A percentile compares a stretch with the other conserved stretches of the same genome.
Evolutionary conservation across 345 rosid species (phyloP).

Genomic region (Corchorus olitorius): DNA sequence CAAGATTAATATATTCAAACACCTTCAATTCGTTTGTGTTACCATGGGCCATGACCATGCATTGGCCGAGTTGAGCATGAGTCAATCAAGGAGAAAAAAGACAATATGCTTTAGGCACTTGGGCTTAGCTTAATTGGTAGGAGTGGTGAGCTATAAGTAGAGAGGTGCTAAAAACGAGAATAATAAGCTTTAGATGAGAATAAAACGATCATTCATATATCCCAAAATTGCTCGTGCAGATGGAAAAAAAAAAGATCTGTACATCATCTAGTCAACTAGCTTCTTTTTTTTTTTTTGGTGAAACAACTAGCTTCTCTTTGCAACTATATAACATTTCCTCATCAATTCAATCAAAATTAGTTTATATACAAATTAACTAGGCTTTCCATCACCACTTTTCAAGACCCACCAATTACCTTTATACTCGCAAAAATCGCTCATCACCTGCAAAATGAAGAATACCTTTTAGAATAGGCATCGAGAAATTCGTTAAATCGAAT

Average conservation of each 20-base stretch:
- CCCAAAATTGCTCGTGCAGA: not conserved
- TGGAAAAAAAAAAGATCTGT: not conserved
- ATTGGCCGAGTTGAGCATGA: no score
- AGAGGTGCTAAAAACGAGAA: not conserved
- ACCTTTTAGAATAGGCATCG: not conserved
- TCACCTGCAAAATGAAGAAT: conserved; percentile 2
- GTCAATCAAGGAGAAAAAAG: no score
- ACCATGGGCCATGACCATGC: no score
- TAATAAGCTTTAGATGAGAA: not conserved
- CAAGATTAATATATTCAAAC: no score
- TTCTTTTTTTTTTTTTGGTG: not conserved
- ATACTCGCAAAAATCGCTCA: conserved; percentile 12
- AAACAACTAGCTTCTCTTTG: not conserved
- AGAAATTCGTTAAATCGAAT: not conserved
- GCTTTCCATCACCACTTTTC: conserved; percentile 25
- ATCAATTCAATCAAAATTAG: not conserved
- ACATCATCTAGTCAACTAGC: not conserved
- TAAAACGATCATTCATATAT: no score
- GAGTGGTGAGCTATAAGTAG: no score
- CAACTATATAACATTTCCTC: not conserved
- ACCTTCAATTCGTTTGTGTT: no score
- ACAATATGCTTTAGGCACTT: no score
- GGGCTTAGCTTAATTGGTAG: no score
- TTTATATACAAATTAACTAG: conserved; percentile 5
- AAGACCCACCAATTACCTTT: conserved; percentile 8